Evolutionary conservation across 139 green algal species (phyloP).

Genomic region (Auxenochlorella pyrenoidosa): DNA sequence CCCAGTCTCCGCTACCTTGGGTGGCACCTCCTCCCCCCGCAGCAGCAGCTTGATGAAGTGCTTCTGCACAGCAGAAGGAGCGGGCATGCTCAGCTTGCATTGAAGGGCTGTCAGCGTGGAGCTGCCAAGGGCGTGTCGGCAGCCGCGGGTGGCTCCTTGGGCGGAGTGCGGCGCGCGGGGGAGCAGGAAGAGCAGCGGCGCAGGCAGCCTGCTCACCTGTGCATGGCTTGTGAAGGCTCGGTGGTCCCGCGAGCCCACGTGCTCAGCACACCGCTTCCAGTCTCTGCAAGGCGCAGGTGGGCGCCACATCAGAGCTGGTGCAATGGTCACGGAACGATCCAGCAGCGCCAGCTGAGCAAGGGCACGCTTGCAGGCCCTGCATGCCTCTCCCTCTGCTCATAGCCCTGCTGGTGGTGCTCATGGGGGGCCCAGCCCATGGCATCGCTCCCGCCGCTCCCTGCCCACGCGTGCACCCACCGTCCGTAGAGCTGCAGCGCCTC

Average conservation of each 20-base stretch:
- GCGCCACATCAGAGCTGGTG: no score
- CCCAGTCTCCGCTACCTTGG: slow-evolving; percentile 23
- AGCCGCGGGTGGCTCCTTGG: no score
- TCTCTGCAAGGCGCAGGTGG: slow-evolving; percentile 34
- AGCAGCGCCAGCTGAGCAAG: no score
- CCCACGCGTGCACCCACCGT: slow-evolving; percentile 44
- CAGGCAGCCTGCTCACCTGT: slow-evolving; percentile 28
- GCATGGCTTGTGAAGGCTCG: slow-evolving; percentile 71
- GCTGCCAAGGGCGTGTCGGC: no score
- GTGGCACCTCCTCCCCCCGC: slow-evolving; percentile 73
- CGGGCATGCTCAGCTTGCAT: no score
- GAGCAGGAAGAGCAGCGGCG: slow-evolving; percentile 42
- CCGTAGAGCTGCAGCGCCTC: slow-evolving; percentile 72
- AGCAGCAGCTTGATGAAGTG: slow-evolving; percentile 86
- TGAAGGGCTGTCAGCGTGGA: no score
- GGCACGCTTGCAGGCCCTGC: not conserved
- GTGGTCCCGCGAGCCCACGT: slow-evolving; percentile 72
- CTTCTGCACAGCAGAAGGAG: slow-evolving; percentile 63
- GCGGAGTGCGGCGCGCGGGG: no score
- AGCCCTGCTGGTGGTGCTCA: slow-evolving; percentile 9
- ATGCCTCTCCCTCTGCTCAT: not conserved
- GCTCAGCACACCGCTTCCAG: slow-evolving; percentile 68
- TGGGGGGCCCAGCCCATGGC: not conserved
- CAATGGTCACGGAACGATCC: no score
- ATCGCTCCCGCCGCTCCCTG: slow-evolving; percentile 1